phyloP scores from a whole-genome alignment of 2,329 filamentous ascomycete genomes.

The Neoarthrinium moseri region DNA sequence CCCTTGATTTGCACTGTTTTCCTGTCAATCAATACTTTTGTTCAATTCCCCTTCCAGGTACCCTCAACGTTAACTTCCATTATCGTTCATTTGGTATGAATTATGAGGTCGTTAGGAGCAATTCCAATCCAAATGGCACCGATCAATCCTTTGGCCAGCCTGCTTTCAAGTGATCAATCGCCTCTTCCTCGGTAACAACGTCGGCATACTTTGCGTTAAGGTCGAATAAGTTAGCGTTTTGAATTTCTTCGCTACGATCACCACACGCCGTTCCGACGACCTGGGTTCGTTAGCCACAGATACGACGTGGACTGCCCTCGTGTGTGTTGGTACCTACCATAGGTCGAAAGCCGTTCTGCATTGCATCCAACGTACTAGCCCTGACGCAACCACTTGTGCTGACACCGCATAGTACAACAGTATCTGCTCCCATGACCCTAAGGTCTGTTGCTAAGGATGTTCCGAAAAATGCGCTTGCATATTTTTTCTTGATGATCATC shows the following conservation, averaged over 20 bases:
- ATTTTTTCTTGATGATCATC: slow-evolving; percentile 39
- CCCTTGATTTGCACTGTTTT: no score
- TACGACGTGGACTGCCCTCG: slow-evolving; percentile 7
- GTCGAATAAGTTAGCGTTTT: slow-evolving; percentile 43
- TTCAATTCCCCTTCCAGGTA: no score
- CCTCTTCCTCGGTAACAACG: slow-evolving; percentile 39
- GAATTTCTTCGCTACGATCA: slow-evolving; percentile 41
- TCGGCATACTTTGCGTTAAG: slow-evolving; percentile 46
- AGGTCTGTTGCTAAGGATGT: slow-evolving; percentile 40
- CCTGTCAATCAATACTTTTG: background rate
- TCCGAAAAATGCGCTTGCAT: slow-evolving; percentile 43
- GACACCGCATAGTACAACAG: slow-evolving; percentile 44
- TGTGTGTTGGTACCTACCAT: slow-evolving; percentile 34
- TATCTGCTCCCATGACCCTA: slow-evolving; percentile 36
- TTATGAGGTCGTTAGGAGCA: no score
- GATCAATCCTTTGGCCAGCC: slow-evolving; percentile 28
- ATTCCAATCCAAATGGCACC: no score
- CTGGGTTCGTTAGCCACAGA: slow-evolving; percentile 17
- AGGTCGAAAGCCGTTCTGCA: slow-evolving; percentile 41
- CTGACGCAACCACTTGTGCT: slow-evolving; percentile 46
- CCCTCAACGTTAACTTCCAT: no score
- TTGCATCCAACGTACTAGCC: slow-evolving; percentile 41
- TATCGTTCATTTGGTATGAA: no score
- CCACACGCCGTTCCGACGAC: slow-evolving; percentile 44
- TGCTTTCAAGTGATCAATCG: slow-evolving; percentile 32